phyloP scores from a whole-genome alignment of 2,329 filamentous ascomycete species.

The Penicillium janthinellum region DNA sequence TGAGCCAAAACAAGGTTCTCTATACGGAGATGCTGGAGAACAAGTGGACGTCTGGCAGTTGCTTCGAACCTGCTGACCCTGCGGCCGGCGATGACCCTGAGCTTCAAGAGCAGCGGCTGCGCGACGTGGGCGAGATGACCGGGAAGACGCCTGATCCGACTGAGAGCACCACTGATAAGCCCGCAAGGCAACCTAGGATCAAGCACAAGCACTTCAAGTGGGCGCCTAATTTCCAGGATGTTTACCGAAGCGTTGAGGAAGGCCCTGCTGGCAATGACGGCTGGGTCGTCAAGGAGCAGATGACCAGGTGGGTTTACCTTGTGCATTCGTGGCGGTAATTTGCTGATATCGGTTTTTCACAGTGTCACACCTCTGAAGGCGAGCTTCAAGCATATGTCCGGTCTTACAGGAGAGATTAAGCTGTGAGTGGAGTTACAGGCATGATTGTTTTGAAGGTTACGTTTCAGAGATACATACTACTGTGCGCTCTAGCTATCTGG shows the following conservation, averaged over 20 bases:
- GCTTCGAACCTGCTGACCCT: slow-evolving; percentile 77
- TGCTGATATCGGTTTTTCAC: slow-evolving; percentile 6
- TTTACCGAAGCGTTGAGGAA: slow-evolving; percentile 82
- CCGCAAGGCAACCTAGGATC: slow-evolving; percentile 49
- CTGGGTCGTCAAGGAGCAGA: slow-evolving; percentile 85
- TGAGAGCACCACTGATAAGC: slow-evolving; percentile 29
- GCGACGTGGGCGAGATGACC: slow-evolving; percentile 61
- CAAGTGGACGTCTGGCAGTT: slow-evolving; percentile 80
- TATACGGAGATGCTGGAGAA: slow-evolving; percentile 90
- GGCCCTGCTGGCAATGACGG: slow-evolving; percentile 83
- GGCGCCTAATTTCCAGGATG: slow-evolving; percentile 83
- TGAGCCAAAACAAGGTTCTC: slow-evolving; percentile 71
- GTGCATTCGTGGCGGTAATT: not conserved
- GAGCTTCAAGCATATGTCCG: slow-evolving; percentile 80
- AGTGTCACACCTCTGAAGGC: slow-evolving; percentile 89
- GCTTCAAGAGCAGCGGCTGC: slow-evolving; percentile 72
- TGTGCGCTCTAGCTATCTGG: slow-evolving; percentile 29
- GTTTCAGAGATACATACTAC: slow-evolving; percentile 30
- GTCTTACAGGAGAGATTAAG: slow-evolving; percentile 72
- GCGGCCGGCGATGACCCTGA: slow-evolving; percentile 61
- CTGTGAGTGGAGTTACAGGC: slow-evolving; percentile 66
- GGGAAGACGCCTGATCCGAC: slow-evolving; percentile 29
- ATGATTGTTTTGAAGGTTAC: slow-evolving; percentile 21
- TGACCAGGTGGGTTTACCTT: slow-evolving; percentile 67
- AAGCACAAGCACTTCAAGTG: slow-evolving; percentile 91